Base-by-base conservation (phyloP, 1,139 yeast species). In the Schwanniomyces etchellsii region DNA sequence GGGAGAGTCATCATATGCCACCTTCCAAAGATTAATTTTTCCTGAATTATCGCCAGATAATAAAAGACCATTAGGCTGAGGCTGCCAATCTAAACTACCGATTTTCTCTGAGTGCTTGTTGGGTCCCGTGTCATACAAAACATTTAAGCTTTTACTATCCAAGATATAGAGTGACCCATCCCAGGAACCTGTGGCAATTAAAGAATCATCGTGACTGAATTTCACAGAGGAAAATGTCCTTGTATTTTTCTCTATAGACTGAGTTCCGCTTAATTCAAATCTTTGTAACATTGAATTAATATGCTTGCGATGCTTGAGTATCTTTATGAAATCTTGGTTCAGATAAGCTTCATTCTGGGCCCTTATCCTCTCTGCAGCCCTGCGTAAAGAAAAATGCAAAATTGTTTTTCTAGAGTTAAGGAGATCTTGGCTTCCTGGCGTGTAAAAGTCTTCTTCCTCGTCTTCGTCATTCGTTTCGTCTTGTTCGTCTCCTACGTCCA, bases 161-260 rank as follows among this genome's bases (percentile, higher is more conserved):
- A 84, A 34, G 3, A 84, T 35, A 37, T 70, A 70, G 4, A 86
- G 45, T 13, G 70, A 67, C 3, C 97, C 97, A 35, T 81, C 76
- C 96, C 97, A 89, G 25, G 93, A 82, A 0, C 91, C 95, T 12
- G 78, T 66, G 0, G 86, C 83, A 2, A 84, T 56, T 3, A 34
- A 32, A 2, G 42, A 31, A 15, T 47, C 43, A 22, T 47, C 43
- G 5, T 22, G 11, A 12, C 77, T 67, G 35, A 74, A 66, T 14
- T 75, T 49, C 0, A 80, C 74, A 1, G 68, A 55, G 0, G 95
- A 80, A 0, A 84, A 66, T 2, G 94, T 85, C 37, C 96, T 59
- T 5, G 74, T 70, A 36, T 59, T 64, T n/a, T 60, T 60, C 9
- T 50, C 71, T 1, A 81, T 73, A 14, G 81, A 52, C 47, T 86